Evolutionary conservation across 164 flowering plant genomes (phyloP), one percentile per base, ranked within the genome.

Genomic region (Vitis cinerea): DNA sequence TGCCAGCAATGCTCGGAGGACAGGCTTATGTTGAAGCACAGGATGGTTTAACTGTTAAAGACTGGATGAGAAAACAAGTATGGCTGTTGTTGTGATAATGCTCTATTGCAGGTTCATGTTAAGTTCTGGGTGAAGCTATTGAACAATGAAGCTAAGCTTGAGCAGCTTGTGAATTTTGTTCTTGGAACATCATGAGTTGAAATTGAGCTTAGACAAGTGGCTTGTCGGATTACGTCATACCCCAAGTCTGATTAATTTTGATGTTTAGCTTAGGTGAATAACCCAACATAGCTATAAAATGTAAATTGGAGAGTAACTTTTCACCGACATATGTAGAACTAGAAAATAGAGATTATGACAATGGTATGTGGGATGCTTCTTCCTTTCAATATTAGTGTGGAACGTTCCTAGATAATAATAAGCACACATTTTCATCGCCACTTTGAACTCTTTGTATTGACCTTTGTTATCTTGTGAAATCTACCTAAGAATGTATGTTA

Each of bases 11-110:
- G 72, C 31, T 87, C 55, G 99, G 99, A 59, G 99, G 99, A 30
- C 99, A 95, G 74, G 71, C 92, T 44, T 95, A 95, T 82, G 99
- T 95, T 65, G 97, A 95, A 80, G 99, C 99, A 74, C 99, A 95
- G 79, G 99, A 95, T 81, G 87, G 92, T 75, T 76, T 95, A 30
- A 80, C 83, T 68, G 99, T 95, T 71, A 74, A 85, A 80, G 97
- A 95, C 31, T 95, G 99, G 99, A 95, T 95, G 99, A 84, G 74
- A 74, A 90, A 89, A 75, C 99, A 91, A 85, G 99, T 90, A 81
- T 49, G 62, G 64, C 13, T 2, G 17, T 17, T 52, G 12, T 66
- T 59, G 12, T 71, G 17, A 30, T 66, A 37, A 51, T 66, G 11
- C 16, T 14, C 29, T 66, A 49, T 53, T 13, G 56, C 56, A 53